Conservation (phyloP, 345 rosid species). For the Adansonia digitata region DNA sequence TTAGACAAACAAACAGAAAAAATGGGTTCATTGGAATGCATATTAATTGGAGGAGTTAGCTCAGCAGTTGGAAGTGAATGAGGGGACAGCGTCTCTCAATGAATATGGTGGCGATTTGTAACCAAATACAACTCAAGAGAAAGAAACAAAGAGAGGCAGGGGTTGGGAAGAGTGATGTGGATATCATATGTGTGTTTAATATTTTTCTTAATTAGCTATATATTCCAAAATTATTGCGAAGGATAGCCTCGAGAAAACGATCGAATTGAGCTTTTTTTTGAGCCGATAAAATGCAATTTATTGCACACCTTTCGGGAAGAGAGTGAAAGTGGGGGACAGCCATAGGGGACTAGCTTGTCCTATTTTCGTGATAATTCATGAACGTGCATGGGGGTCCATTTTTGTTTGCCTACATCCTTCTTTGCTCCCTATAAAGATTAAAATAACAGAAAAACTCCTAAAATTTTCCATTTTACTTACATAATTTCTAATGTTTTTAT, state of each 20-base stretch:
- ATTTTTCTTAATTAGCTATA: no score
- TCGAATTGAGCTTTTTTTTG: background rate
- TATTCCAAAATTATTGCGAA: no score
- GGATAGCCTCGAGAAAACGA: background rate
- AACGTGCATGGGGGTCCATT: background rate
- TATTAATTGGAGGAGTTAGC: no score
- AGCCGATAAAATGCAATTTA: slow-evolving; percentile 4
- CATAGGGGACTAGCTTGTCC: background rate
- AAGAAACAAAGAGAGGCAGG: background rate
- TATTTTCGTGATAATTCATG: background rate
- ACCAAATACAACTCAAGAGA: background rate
- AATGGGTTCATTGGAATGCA: background rate
- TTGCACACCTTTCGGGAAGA: background rate
- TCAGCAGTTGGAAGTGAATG: background rate
- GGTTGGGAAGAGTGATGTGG: background rate
- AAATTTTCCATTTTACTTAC: no score
- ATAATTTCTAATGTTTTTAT: no score
- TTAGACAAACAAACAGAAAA: no score
- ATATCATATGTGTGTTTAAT: no score
- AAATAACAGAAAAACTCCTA: no score
- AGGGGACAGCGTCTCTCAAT: background rate
- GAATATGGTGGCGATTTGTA: background rate
- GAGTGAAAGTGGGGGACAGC: background rate
- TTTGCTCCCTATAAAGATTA: background rate
- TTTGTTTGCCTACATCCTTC: background rate